Evolutionary conservation across 768 basidiomycete genomes (phyloP).

Genomic region (Saitozyma sp.): DNA sequence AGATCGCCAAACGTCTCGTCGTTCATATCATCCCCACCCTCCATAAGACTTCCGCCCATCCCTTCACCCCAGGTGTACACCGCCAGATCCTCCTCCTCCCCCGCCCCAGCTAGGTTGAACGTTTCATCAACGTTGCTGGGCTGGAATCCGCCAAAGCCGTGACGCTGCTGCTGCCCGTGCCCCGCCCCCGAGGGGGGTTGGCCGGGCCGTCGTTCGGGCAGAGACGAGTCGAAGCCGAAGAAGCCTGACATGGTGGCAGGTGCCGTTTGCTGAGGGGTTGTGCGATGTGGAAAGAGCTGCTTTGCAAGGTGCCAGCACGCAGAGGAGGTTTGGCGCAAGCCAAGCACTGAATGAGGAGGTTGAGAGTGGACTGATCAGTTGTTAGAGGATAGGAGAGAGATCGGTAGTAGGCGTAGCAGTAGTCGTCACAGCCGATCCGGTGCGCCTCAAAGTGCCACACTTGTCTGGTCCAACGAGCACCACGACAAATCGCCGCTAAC

Average conservation of each 20-base stretch:
- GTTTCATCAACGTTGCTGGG: slow-evolving; percentile 16
- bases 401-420: no score
- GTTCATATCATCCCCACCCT: slow-evolving; percentile 89
- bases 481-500: no score
- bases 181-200: background rate
- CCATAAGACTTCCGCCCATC: slow-evolving; percentile 69
- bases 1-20: slow-evolving; percentile 90
- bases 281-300: no score
- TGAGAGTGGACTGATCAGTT: no score
- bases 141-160: slow-evolving; percentile 25
- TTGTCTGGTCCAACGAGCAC: no score
- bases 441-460: no score
- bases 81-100: slow-evolving; percentile 71
- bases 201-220: slow-evolving; percentile 37
- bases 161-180: background rate
- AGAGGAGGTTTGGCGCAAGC: no score
- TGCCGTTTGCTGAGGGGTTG: no score
- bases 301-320: no score
- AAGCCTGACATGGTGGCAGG: slow-evolving; percentile 46
- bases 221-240: slow-evolving; percentile 51
- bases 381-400: no score
- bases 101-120: slow-evolving; percentile 27
- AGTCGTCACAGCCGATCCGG: no score
- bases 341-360: no score
- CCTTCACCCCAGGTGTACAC: slow-evolving; percentile 94